Percentiles rank a stretch among this genome's conserved stretches.
phyloP scores from a whole-genome alignment of 1,284 basidiomycete genomes.

The Coniferiporia sulphurascens region DNA sequence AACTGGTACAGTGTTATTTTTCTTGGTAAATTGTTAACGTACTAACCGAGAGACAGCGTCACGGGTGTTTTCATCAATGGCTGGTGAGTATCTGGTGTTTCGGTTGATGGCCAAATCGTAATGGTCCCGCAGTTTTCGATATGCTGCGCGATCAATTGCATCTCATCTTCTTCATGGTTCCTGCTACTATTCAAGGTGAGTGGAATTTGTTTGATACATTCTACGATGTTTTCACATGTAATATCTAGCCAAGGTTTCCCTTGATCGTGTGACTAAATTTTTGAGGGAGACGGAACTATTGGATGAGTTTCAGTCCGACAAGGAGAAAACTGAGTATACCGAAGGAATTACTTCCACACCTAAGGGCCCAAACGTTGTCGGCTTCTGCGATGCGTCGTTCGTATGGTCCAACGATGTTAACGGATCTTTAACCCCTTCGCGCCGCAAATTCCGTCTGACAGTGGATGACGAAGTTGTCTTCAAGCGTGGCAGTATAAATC shows the following conservation, averaged over 20 bases:
- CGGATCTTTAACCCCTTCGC: constrained; percentile 26
- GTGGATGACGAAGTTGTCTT: constrained; percentile 54
- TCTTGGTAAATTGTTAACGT: not conserved
- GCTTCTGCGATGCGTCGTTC: constrained; percentile 39
- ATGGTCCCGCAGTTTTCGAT: constrained; percentile 30
- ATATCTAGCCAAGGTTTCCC: constrained; percentile 38
- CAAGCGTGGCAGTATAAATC: constrained; percentile 51
- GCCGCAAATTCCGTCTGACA: constrained; percentile 41
- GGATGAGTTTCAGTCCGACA: constrained; percentile 36
- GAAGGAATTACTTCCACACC: constrained; percentile 19
- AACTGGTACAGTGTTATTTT: constrained; percentile 25
- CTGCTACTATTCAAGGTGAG: constrained; percentile 30
- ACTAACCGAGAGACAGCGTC: constrained; percentile 26
- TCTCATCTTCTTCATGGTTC: constrained; percentile 29
- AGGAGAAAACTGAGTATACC: constrained; percentile 23
- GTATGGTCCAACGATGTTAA: constrained; percentile 33
- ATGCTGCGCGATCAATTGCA: constrained; percentile 32
- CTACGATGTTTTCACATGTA: constrained; percentile 26
- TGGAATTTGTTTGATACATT: constrained; percentile 19
- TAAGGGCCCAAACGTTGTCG: constrained; percentile 29
- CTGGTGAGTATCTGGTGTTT: constrained; percentile 24
- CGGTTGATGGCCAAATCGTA: not conserved
- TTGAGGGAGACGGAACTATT: constrained; percentile 42
- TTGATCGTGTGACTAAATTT: constrained; percentile 45
- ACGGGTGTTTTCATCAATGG: constrained; percentile 36